Base-by-base conservation (phyloP, 2,329 filamentous ascomycete species). In the Bipolaris sorokiniana region DNA sequence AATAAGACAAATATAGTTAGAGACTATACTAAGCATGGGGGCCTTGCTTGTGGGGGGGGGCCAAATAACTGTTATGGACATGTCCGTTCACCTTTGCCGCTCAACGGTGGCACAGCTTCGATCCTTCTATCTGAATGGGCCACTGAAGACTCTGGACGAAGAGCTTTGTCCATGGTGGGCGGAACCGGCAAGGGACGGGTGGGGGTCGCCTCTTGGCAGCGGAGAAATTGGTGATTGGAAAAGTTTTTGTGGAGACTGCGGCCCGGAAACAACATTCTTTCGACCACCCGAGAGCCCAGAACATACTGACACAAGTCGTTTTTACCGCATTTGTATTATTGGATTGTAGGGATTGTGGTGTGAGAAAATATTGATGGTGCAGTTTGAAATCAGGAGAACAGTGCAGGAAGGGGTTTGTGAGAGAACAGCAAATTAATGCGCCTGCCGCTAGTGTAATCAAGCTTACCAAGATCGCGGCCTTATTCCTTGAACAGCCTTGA, bases 141-240 rank as follows among this genome's bases (percentile, higher is more conserved):
- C 57, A 23, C 15, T 47, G 31, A 37, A 62, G 49, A 62, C 64
- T 67, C 64, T 62, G 62, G 56, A 46, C 48, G 52, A 54, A 53
- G 59, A 56, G 40, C 22, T 48, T 58, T 52, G 57, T 55, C 64
- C 49, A 20, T 57, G 42, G 46, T 56, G 53, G 50, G 46, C 54
- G 5, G 47, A 48, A 46, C 61, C 20, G 58, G 53, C 46, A 63
- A 56, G 49, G 51, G 48, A 48, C 59, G 40, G 40, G 18, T 53
- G 48, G 56, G 48, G 50, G 40, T 48, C 22, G 20, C 31, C 26
- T 16, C 61, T 65, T 62, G 61, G 63, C 61, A 48, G 40, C 64
- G 67, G 65, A 69, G 61, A 68, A 69, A 69, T 59, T 62, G 57
- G 57, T 54, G 61, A 69, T 68, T 69, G 65, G 64, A 45, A 46